Conservation (phyloP, 352 stramenopile genomes). For the Globisporangium camurandrum region DNA sequence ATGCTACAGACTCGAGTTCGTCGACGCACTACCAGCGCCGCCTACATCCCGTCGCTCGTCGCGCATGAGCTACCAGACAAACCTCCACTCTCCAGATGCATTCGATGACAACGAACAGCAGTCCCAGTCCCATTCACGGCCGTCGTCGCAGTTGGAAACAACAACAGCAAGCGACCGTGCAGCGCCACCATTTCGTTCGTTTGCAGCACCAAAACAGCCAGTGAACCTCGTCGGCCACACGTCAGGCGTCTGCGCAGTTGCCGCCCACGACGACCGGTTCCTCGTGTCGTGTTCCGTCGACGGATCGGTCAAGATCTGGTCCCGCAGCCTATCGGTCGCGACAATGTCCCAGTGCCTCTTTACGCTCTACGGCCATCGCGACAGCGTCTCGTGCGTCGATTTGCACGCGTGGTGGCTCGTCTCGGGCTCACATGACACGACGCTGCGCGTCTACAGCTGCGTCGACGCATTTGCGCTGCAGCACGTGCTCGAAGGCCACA, state of each 20-base stretch:
- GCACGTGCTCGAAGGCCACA: constrained; percentile 35
- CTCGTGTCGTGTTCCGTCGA: constrained; percentile 63
- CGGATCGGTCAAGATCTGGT: constrained; percentile 68
- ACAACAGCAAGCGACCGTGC: background rate
- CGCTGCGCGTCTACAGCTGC: constrained; percentile 44
- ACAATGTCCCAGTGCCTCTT: constrained; percentile 37
- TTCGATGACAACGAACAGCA: too few species aligned
- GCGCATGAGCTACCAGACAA: constrained; percentile 1
- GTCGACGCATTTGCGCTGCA: constrained; percentile 30
- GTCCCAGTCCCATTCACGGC: background rate
- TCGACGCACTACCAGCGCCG: background rate
- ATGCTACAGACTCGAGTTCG: background rate
- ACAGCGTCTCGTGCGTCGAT: constrained; percentile 55
- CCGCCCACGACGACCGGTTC: constrained; percentile 44
- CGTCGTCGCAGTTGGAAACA: background rate
- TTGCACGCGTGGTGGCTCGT: constrained; percentile 48
- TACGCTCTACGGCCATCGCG: constrained; percentile 53
- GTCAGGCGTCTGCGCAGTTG: constrained; percentile 47
- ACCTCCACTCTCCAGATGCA: too few species aligned
- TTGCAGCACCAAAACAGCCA: constrained; percentile 15
- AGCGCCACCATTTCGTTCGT: background rate
- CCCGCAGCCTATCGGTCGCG: constrained; percentile 33
- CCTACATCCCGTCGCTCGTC: constrained; percentile 10
- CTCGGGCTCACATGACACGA: constrained; percentile 60
- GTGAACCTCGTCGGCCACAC: constrained; percentile 51